phyloP scores from a whole-genome alignment of 2,329 filamentous ascomycete species.

The Nectriaceae sp. region DNA sequence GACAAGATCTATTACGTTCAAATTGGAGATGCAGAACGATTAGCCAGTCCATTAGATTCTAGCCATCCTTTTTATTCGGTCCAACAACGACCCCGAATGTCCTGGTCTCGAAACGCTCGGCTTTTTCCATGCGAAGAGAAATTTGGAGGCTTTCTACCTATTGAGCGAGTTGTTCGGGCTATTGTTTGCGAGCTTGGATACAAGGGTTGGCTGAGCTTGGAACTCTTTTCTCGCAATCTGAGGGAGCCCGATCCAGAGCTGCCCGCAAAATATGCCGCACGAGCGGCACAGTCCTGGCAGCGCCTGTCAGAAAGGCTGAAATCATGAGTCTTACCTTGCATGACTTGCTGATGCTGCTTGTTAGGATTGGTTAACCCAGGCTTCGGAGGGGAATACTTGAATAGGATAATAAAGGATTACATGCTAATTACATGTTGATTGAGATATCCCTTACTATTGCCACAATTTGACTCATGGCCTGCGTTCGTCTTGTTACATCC shows the following conservation, averaged over 20 bases:
- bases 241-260: background rate
- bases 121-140: conserved; percentile 62
- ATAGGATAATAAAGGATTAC: no score
- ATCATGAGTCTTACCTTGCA: no score
- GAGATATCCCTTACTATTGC: no score
- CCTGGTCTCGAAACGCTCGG: conserved; percentile 72
- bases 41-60: conserved; percentile 56
- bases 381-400: no score
- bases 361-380: no score
- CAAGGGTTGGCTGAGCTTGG: background rate
- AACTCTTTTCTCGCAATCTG: background rate
- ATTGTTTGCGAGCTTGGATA: background rate
- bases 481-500: no score
- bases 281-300: background rate
- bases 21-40: conserved; percentile 73
- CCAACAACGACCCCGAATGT: conserved; percentile 60
- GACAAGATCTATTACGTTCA: conserved; percentile 77
- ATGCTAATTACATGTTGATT: no score
- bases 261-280: background rate
- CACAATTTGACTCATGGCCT: no score
- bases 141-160: conserved; percentile 66
- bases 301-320: background rate
- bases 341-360: no score
- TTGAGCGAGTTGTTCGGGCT: conserved; percentile 44
- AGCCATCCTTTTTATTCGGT: conserved; percentile 39